Evolutionary conservation across 306 rosid genomes (phyloP), one percentile per base, ranked within the genome.

Genomic region (Ormosia semicastrata): DNA sequence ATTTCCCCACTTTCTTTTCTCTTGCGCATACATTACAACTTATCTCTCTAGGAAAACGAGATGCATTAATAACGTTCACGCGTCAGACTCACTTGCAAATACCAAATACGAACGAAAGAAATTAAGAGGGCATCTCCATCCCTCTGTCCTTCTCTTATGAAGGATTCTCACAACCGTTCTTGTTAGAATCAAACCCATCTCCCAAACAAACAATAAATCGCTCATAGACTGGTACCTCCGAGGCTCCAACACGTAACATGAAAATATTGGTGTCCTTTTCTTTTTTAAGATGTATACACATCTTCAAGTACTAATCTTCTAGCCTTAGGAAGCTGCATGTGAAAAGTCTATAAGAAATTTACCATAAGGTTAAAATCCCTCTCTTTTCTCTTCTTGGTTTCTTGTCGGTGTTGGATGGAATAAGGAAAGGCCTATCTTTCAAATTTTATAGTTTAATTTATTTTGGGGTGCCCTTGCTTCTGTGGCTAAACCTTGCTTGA

Each of bases 1-100:
- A 5, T 1, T 4, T 37, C 41, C 41, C 7, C 6, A 4, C 41
- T 37, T 37, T 37, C 41, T 37, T 37, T 37, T 37, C 41, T 37
- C 41, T 37, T 4, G 1, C 41, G 5, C 41, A 6, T 37, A 37
- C 41, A 37, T 37, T 37, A 37, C 41, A 41, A 32, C 7, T 4
- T 1, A 37, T 37, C 41, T 37, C 41, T 4, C 6, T 37, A 37
- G 41, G 41, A 37, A 37, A 85, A 74, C 82, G 87, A 82, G 75
- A 82, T 64, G 62, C 86, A 88, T 88, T 90, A 57, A 88, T 84
- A 84, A 81, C 75, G 62, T 72, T 87, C 88, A 87, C 87, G 88
- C 90, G 87, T 87, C 82, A 85, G 76, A 78, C 56, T 71, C 89
- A 81, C 88, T 85, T 73, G 87, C 82, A 58, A 79, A 60, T 30